Base-by-base conservation (phyloP, 2,329 filamentous ascomycete genomes). In the Zymoseptoria tritici region DNA sequence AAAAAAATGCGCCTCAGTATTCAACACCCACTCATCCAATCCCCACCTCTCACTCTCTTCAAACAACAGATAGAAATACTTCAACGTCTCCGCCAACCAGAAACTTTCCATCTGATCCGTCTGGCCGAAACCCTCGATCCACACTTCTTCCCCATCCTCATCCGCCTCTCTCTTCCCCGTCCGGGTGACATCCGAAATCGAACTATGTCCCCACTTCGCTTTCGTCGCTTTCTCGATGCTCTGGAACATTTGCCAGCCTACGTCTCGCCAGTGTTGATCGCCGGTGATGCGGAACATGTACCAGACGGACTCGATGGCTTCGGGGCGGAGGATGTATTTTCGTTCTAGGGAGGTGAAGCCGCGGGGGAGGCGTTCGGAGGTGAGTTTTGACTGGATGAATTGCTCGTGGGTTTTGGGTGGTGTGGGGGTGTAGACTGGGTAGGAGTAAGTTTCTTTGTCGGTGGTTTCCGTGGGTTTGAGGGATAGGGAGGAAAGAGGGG, bases 231-330 rank as follows among this genome's bases (percentile, higher is more conserved):
- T 80, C 58, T 88, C 79, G 55, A 94, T 85, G 20, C 87, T 80
- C 63, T 85, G 77, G 72, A 91, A 96, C 90, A 96, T 95, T 55
- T 80, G 78, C 91, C 91, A 96, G 16, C 90, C 92, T 65, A 88
- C 87, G 26, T 95, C 90, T 71, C 88, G 87, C 81, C 90, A 91
- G 4, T 75, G 74, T 1, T 80, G 75, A 64, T 94, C 88, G 54
- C 90, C 91, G 0, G 90, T 95, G 74, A 95, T 90, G 70, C 91
- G 89, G 77, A 95, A 94, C 79, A 95, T 87, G 76, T 92, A 89
- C 82, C 91, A 95, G 13, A 95, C 85, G 0, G 87, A 91, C 70
- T 96, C 91, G 67, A 96, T 91, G 0, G 89, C 90, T 77, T 96
- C 91, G 20, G 90, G 90, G 21, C 78, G 71, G 3, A 80, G 68